These are phyloP conservation scores for Gaeumannomyces tritici DNA, from an alignment of 2,329 filamentous ascomycete species.

Conservation along the genomic window DNA sequence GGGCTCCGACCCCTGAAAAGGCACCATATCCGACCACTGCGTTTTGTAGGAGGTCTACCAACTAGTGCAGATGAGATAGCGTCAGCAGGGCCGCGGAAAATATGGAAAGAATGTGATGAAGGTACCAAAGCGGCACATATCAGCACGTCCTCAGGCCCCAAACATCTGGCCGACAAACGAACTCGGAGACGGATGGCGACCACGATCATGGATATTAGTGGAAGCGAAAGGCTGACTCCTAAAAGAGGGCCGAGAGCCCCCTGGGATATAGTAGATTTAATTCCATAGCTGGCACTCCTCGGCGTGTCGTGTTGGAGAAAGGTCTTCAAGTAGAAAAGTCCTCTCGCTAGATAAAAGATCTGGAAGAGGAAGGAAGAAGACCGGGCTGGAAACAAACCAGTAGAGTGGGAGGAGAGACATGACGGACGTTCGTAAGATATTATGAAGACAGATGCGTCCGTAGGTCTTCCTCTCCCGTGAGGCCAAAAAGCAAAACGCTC, in stretches of 20 bases:
- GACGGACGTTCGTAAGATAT: neutral
- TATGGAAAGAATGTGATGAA: neutral
- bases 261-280: neutral
- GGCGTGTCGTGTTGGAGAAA: neutral
- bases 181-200: neutral
- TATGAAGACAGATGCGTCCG: neutral
- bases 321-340: too few species aligned
- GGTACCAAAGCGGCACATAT: neutral
- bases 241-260: neutral
- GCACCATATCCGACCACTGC: neutral
- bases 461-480: neutral
- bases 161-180: neutral
- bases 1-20: neutral
- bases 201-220: neutral
- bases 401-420: neutral
- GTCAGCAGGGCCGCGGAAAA: neutral
- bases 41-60: neutral
- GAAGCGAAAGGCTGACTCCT: neutral
- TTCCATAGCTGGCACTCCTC: neutral
- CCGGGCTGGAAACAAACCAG: neutral
- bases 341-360: neutral
- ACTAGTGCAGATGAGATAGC: neutral
- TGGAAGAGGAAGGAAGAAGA: too few species aligned
- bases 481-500: neutral
- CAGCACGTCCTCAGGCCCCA: neutral